phyloP scores from a whole-genome alignment of 2,329 filamentous ascomycete species.

The Metarhizium robertsii region DNA sequence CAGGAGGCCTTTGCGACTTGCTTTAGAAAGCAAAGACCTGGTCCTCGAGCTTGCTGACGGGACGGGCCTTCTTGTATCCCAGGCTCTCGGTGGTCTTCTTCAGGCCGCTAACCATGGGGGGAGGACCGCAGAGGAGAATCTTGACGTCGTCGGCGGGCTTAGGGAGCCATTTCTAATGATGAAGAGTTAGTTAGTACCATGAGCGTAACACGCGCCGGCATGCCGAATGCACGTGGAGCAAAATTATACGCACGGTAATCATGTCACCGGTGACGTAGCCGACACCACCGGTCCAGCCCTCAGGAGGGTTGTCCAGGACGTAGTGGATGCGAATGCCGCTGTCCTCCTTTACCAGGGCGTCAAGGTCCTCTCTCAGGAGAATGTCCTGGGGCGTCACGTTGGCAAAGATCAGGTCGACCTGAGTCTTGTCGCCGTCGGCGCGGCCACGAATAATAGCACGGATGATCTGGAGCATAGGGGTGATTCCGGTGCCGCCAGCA shows the following conservation, averaged over 20 bases:
- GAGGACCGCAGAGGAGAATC: conserved; percentile 88
- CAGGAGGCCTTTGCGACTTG: neutral
- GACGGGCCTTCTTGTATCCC: conserved; percentile 84
- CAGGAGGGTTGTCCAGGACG: conserved; percentile 90
- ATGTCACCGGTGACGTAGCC: conserved; percentile 94
- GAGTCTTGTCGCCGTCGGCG: conserved; percentile 68
- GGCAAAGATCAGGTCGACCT: conserved; percentile 93
- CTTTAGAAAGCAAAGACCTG: conserved; percentile 86
- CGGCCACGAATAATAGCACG: conserved; percentile 81
- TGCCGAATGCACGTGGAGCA: conserved; percentile 21
- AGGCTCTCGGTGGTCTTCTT: conserved; percentile 91
- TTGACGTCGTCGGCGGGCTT: conserved; percentile 81
- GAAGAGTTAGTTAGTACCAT: neutral
- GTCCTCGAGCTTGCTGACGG: conserved; percentile 95
- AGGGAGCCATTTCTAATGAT: conserved; percentile 58
- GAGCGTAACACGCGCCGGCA: neutral
- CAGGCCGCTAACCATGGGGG: conserved; percentile 92
- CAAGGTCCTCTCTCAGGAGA: conserved; percentile 83
- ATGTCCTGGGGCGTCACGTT: conserved; percentile 94
- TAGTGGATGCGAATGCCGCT: conserved; percentile 81
- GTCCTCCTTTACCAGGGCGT: conserved; percentile 68
- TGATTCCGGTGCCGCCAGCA: conserved; percentile 93
- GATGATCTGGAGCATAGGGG: conserved; percentile 95
- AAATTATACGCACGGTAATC: conserved; percentile 58
- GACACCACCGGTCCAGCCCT: conserved; percentile 83